Evolutionary conservation across 306 rosid genomes (phyloP), one percentile per base, ranked within the genome.

Genomic region (Acmispon strigosus): DNA sequence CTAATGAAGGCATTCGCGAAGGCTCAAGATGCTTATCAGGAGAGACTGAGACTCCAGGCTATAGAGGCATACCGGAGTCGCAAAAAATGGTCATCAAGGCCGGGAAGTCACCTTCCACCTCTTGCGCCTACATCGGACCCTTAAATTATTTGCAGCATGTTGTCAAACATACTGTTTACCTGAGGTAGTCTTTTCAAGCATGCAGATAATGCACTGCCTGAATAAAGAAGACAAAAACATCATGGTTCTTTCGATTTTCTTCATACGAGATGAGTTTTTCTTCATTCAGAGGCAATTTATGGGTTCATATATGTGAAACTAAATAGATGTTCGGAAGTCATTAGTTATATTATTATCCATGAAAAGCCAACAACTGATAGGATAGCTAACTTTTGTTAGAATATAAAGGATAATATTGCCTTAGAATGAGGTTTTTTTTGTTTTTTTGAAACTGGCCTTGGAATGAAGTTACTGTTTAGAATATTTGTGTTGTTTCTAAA

Each of bases 11-110:
- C 85, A 13, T 76, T 82, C 62, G 90, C 87, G 86, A 73, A 75
- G 54, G 64, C 73, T 53, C 90, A 83, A 60, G 86, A 68, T 80
- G 92, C 90, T 71, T 94, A 92, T 10, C 86, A 90, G 75, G 95
- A 87, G 89, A 85, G 97, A 72, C 81, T 90, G 76, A 83, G 96
- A 51, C 80, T 89, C 59, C 81, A 79, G 76, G 97, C 97, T 34
- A 83, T 94, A n/a, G 93, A 90, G 83, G 86, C 85, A 10, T 94
- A 94, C 72, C 73, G 98, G 67, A 80, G 80, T 44, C 90, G 97
- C 32, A 90, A 86, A 69, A 86, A 84, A 72, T 94, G 97, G 97
- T 72, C 77, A 15, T 87, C 95, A 48, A 83, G 98, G 85, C 97
- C 92, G 6, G 97, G 98, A 75, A 72, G 73, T 74, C 88, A 87